Base-by-base conservation (phyloP, 805 yeast species). In the Yarrowia sp. region DNA sequence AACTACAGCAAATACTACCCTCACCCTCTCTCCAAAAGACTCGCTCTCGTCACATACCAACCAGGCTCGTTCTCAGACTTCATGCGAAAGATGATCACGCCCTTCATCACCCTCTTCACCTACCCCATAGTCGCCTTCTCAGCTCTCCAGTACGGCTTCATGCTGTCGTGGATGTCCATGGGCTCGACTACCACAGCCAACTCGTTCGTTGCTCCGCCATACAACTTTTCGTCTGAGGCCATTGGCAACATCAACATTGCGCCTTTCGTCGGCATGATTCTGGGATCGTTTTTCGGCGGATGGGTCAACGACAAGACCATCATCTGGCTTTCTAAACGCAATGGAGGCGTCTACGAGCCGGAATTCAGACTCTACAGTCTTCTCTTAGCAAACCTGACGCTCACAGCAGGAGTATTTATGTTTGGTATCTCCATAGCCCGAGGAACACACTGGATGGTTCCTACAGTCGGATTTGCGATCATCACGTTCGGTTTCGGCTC, bases 361-460 rank as follows among this genome's bases (percentile, higher is more conserved):
- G 67, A 65, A 24, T 63, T 63, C 16, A 16, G 67, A 32, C 60
- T 65, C 12, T 65, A 53, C 33, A 39, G 76, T 80, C 33, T 44
- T 2, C 9, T 44, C 0, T 44, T 44, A 6, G 49, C 49, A 14
- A 44, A 44, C 33, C 12, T 44, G 13, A n/a, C 33, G 2, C 49
- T 44, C 13, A 44, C 49, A 1, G 24, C 18, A 0, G 49, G 49
- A 0, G 32, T 44, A 6, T 44, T 44, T 16, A 13, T 44, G 12
- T 44, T 44, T 44, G 49, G 49, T 6, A 44, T 27, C 6, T 44
- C 49, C 7, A 6, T 44, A 2, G 49, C 49, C 33, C 16, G 18
- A 2, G 33, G 49, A 44, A 24, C 18, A 6, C 49, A 44, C 6
- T 44, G 49, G 49, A 44, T 44, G 49, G 49, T 44, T 10, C 49